Conservation (phyloP, 306 rosid genomes). For the Casuarina glauca region DNA sequence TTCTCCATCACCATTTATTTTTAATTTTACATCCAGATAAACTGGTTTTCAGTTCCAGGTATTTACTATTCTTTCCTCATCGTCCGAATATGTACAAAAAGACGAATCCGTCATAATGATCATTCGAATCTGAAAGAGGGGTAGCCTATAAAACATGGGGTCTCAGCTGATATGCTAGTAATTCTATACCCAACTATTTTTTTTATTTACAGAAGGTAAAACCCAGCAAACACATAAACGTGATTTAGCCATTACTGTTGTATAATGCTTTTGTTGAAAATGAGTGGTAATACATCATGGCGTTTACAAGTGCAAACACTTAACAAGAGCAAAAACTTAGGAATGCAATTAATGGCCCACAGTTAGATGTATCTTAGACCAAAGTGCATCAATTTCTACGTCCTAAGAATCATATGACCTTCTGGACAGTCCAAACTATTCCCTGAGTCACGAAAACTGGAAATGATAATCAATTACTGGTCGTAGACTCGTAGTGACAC, state of each 20-base stretch:
- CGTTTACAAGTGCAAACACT: too few relatives aligned
- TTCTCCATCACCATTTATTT: background rate
- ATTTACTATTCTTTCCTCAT: background rate
- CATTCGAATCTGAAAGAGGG: too few relatives aligned
- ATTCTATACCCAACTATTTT: too few relatives aligned
- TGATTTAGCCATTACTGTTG: background rate
- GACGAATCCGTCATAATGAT: background rate
- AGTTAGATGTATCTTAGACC: background rate
- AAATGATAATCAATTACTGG: background rate
- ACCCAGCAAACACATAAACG: background rate
- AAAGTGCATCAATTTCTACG: background rate
- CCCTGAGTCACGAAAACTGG: background rate
- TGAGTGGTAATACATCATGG: background rate
- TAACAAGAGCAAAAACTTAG: background rate
- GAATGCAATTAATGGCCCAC: background rate
- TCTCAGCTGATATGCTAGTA: too few relatives aligned
- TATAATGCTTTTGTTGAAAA: background rate
- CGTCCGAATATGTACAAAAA: background rate
- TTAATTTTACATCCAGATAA: background rate
- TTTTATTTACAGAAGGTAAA: too few relatives aligned
- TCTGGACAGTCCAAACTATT: background rate
- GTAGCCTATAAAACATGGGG: too few relatives aligned
- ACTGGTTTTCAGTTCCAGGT: background rate
- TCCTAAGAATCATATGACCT: background rate
- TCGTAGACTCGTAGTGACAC: background rate